These are phyloP conservation scores for Cyclocybe aegerita DNA, from an alignment of 768 basidiomycete genomes.

Conservation along the genomic window DNA sequence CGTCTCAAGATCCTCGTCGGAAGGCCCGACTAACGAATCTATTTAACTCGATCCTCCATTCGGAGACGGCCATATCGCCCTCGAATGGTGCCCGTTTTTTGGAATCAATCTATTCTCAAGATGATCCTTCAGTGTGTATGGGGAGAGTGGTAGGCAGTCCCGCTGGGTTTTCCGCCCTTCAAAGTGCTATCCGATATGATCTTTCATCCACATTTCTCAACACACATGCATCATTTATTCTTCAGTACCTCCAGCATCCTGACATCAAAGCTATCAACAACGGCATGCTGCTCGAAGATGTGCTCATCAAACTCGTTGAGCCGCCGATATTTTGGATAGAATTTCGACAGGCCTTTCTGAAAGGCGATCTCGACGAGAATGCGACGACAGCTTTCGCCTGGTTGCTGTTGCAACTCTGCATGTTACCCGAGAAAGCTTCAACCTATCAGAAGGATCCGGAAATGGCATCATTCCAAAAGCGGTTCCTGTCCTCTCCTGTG, in stretches of 20 bases:
- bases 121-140: slow-evolving; percentile 34
- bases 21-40: slow-evolving; percentile 27
- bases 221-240: slow-evolving; percentile 32
- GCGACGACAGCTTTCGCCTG: slow-evolving; percentile 40
- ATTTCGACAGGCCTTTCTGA: slow-evolving; percentile 33
- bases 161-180: slow-evolving; percentile 36
- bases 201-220: slow-evolving; percentile 41
- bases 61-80: slow-evolving; percentile 22
- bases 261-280: slow-evolving; percentile 34
- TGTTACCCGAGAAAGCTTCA: slow-evolving; percentile 28
- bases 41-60: slow-evolving; percentile 31
- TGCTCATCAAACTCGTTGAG: slow-evolving; percentile 41
- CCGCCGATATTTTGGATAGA: slow-evolving; percentile 50
- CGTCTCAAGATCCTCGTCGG: not conserved
- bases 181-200: slow-evolving; percentile 40
- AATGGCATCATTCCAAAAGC: slow-evolving; percentile 25
- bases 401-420: slow-evolving; percentile 47
- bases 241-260: slow-evolving; percentile 36
- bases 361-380: slow-evolving; percentile 26
- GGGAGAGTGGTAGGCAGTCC: slow-evolving; percentile 31
- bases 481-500: slow-evolving; percentile 21
- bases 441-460: slow-evolving; percentile 39
- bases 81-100: slow-evolving; percentile 35
- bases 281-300: slow-evolving; percentile 38
- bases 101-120: slow-evolving; percentile 41